A percentile compares a stretch with the other conserved stretches of the same genome.
Conservation (phyloP, 495 filamentous ascomycete species). For the Hypoxylon perforatum region DNA sequence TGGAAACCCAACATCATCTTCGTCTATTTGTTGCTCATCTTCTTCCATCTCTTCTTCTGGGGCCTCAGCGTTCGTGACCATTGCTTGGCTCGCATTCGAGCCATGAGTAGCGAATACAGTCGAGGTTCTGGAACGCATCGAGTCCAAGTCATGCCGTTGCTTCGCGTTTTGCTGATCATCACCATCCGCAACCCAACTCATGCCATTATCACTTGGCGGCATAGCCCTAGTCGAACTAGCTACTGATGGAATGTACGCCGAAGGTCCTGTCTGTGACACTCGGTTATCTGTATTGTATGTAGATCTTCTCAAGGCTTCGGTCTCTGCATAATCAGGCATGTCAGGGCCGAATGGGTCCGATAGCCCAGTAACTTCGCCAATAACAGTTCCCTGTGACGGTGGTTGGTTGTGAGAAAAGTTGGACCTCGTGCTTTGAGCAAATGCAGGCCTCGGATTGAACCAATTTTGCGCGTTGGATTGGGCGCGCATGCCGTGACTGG, state of each 20-base stretch:
- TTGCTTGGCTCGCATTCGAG: conserved; percentile 3
- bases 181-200: conserved; percentile 46
- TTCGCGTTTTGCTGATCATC: conserved; percentile 21
- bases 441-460: conserved; percentile 14
- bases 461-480: conserved; percentile 22
- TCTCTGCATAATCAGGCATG: conserved; percentile 35
- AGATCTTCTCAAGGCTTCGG: conserved; percentile 11
- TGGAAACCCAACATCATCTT: conserved; percentile 8
- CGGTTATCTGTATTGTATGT: conserved; percentile 1
- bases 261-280: neutral
- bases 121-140: conserved; percentile 16
- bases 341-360: conserved; percentile 51
- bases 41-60: conserved; percentile 21
- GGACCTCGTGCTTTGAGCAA: conserved; percentile 17
- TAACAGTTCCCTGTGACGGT: conserved; percentile 5
- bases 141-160: conserved; percentile 13
- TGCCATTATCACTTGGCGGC: conserved; percentile 34
- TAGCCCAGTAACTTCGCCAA: conserved; percentile 31
- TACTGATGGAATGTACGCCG: conserved; percentile 17
- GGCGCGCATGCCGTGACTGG: conserved; percentile 16
- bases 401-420: conserved; percentile 18
- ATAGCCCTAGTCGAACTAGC: conserved; percentile 40
- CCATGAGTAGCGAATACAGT: conserved; percentile 12
- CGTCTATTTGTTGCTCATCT: conserved; percentile 21
- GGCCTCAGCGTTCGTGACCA: conserved; percentile 3